Percentiles rank a stretch among this genome's conserved stretches.
phyloP scores from a whole-genome alignment of 2,329 filamentous ascomycete species.

The Talaromyces sp. region DNA sequence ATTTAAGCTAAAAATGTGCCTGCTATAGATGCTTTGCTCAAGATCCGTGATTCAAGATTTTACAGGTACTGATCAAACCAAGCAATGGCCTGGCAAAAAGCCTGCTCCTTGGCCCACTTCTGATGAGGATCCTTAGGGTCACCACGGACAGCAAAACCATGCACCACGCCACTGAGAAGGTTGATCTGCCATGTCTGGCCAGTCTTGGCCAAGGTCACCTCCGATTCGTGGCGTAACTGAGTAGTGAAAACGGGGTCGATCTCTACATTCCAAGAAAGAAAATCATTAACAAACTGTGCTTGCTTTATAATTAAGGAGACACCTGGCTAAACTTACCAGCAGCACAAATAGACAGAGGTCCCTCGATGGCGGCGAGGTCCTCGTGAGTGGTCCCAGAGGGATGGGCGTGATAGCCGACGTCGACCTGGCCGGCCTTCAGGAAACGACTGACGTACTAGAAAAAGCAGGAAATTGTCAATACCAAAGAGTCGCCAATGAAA shows the following conservation, averaged over 20 bases:
- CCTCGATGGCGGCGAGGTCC: constrained; percentile 67
- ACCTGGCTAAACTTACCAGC: constrained; percentile 40
- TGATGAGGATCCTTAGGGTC: constrained; percentile 61
- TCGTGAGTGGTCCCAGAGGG: constrained; percentile 72
- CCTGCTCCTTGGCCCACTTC: constrained; percentile 77
- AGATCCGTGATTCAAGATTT: too few relatives aligned
- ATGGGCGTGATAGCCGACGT: constrained; percentile 74
- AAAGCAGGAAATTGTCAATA: not conserved
- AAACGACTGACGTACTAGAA: constrained; percentile 67
- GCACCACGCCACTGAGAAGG: constrained; percentile 69
- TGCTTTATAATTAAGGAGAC: not conserved
- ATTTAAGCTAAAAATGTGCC: too few relatives aligned
- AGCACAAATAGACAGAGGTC: constrained; percentile 68
- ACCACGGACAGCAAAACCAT: constrained; percentile 74
- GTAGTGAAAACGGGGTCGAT: constrained; percentile 67
- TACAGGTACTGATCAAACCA: constrained; percentile 73
- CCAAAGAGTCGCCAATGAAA: not conserved
- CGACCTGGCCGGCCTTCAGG: constrained; percentile 63
- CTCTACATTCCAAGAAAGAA: constrained; percentile 50
- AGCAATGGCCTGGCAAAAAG: constrained; percentile 73
- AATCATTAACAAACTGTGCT: not conserved
- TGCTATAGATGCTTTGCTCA: too few relatives aligned
- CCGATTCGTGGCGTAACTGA: constrained; percentile 65
- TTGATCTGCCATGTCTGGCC: constrained; percentile 73
- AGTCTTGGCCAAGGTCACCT: constrained; percentile 62